phyloP scores from a whole-genome alignment of 257 asterid species.

The Primulina huaijiensis region DNA sequence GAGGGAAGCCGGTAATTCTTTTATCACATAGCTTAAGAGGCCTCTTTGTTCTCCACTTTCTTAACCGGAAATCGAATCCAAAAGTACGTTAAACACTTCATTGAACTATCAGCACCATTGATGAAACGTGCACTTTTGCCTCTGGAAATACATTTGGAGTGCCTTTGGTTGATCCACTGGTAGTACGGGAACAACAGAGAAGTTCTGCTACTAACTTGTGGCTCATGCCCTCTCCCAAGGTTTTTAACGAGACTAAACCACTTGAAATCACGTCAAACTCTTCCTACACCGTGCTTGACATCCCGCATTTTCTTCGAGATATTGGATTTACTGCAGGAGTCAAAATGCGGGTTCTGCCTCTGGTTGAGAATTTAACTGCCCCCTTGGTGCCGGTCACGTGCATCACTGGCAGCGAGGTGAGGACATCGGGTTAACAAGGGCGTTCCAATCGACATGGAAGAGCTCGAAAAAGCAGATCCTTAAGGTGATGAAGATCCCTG shows the following conservation, averaged over 20 bases:
- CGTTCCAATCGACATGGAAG: slow-evolving; percentile 40
- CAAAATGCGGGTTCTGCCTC: slow-evolving; percentile 49
- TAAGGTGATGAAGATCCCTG: slow-evolving; percentile 50
- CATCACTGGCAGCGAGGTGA: slow-evolving; percentile 57
- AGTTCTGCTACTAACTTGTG: slow-evolving; percentile 66
- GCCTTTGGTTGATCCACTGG: slow-evolving; percentile 66
- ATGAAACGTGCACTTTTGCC: slow-evolving; percentile 62
- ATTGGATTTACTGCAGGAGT: slow-evolving; percentile 63
- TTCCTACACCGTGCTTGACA: slow-evolving; percentile 40
- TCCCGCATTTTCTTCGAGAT: slow-evolving; percentile 51
- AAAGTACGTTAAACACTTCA: slow-evolving; percentile 60
- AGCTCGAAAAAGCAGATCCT: slow-evolving; percentile 34
- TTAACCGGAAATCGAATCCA: slow-evolving; percentile 36
- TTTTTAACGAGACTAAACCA: slow-evolving; percentile 33
- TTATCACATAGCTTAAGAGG: slow-evolving; percentile 82
- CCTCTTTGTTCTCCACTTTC: slow-evolving; percentile 58
- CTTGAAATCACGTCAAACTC: slow-evolving; percentile 39
- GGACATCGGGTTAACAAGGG: slow-evolving; percentile 24
- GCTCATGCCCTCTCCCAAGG: slow-evolving; percentile 68
- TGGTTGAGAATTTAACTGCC: slow-evolving; percentile 37
- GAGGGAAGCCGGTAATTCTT: slow-evolving; percentile 55
- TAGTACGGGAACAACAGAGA: slow-evolving; percentile 69
- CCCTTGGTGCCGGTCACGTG: slow-evolving; percentile 58
- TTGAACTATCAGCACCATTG: slow-evolving; percentile 69
- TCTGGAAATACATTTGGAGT: slow-evolving; percentile 68